phyloP scores from a whole-genome alignment of 208 protist genomes.

The Zelonia costaricensis region DNA sequence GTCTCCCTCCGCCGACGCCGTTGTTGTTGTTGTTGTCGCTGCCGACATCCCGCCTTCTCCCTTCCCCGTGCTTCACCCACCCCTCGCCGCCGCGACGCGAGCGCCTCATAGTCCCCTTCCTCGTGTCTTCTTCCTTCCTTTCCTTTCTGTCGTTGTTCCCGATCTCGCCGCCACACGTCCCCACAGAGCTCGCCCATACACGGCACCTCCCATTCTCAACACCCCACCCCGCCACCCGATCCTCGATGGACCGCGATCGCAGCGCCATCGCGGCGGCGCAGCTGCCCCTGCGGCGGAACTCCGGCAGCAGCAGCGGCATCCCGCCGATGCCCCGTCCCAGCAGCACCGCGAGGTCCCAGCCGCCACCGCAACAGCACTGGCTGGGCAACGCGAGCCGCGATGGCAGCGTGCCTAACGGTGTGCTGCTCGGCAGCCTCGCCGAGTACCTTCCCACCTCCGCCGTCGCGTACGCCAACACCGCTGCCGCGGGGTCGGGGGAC shows the following conservation, averaged over 20 bases:
- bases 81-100: background rate
- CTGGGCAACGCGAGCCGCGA: background rate
- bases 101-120: background rate
- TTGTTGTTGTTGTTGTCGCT: too few relatives aligned
- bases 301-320: background rate
- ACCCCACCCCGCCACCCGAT: too few relatives aligned
- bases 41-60: too few relatives aligned
- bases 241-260: too few relatives aligned
- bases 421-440: conserved; percentile 21
- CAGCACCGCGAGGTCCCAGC: background rate
- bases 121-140: background rate
- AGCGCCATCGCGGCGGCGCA: too few relatives aligned
- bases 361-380: background rate
- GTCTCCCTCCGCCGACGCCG: too few relatives aligned
- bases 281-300: background rate
- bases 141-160: background rate
- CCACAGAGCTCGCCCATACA: background rate
- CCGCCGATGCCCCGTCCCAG: background rate
- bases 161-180: background rate
- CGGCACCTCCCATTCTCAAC: too few relatives aligned
- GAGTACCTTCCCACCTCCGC: conserved; percentile 12
- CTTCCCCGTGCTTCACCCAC: background rate
- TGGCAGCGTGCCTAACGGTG: background rate
- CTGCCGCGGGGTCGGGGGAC: background rate
- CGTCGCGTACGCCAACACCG: conserved; percentile 12